phyloP scores from a whole-genome alignment of 441 rosid genomes.

The Populus hybrid region DNA sequence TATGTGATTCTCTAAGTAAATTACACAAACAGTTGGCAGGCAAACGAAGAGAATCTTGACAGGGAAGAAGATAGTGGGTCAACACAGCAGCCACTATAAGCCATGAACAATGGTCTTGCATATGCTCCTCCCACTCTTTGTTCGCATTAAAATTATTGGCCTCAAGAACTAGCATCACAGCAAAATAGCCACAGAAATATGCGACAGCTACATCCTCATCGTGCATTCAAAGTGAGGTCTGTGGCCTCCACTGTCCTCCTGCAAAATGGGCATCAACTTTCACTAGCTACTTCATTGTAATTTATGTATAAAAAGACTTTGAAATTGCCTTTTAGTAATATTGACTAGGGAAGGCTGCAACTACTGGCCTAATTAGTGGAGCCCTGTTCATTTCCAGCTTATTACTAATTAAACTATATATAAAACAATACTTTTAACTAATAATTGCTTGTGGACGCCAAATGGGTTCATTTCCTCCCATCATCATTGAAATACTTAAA shows the following conservation, averaged over 20 bases:
- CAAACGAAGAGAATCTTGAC: background rate
- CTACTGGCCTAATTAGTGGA: constrained; percentile 25
- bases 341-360: constrained; percentile 21
- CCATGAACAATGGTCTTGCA: background rate
- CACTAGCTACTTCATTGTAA: background rate
- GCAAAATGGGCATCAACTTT: background rate
- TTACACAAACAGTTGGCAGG: background rate
- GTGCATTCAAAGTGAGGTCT: background rate
- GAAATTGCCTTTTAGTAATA: background rate
- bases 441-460: constrained; percentile 11
- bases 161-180: constrained; percentile 14
- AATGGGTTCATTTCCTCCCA: background rate
- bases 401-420: background rate
- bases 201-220: background rate
- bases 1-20: no score
- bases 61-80: background rate
- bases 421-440: background rate
- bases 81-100: background rate
- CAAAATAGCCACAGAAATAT: background rate
- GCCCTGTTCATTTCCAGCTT: background rate
- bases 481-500: background rate
- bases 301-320: no score
- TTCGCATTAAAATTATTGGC: constrained; percentile 17
- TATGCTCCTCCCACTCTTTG: background rate
- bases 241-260: constrained; percentile 1